Percentiles rank a stretch among this genome's conserved stretches.
These are phyloP conservation scores for Theileria sp. DNA, from an alignment of 169 alveolate genomes.

Conservation along the genomic window DNA sequence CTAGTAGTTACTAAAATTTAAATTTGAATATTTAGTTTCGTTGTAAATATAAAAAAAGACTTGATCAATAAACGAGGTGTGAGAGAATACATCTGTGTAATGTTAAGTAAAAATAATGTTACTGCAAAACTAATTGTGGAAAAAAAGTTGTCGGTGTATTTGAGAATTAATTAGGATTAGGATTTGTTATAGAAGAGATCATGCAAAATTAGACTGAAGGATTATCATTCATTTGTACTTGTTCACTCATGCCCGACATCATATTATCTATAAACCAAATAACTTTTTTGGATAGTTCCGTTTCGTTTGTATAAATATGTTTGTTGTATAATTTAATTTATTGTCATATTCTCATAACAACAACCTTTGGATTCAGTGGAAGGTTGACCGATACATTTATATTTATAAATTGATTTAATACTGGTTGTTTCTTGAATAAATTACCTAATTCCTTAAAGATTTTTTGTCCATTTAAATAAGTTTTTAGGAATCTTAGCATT, in stretches of 20 bases:
- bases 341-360: not conserved
- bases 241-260: conserved; percentile 10
- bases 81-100: not conserved
- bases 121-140: not conserved
- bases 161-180: not conserved
- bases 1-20: not conserved
- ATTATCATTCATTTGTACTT: not conserved
- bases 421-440: not conserved
- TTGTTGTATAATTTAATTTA: not conserved
- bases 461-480: not conserved
- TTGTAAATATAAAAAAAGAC: not conserved
- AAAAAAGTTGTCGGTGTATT: not conserved
- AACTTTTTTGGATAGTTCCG: not conserved
- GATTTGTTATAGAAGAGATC: not conserved
- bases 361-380: not conserved
- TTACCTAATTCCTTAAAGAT: not conserved
- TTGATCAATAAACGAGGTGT: not conserved
- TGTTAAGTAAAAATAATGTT: not conserved
- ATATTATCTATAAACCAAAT: not conserved
- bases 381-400: conserved; percentile 7
- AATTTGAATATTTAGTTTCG: not conserved
- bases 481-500: not conserved
- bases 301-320: not conserved
- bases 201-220: not conserved
- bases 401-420: not conserved